Conservation (phyloP, 2,329 filamentous ascomycete species). For the Knufia fluminis region DNA sequence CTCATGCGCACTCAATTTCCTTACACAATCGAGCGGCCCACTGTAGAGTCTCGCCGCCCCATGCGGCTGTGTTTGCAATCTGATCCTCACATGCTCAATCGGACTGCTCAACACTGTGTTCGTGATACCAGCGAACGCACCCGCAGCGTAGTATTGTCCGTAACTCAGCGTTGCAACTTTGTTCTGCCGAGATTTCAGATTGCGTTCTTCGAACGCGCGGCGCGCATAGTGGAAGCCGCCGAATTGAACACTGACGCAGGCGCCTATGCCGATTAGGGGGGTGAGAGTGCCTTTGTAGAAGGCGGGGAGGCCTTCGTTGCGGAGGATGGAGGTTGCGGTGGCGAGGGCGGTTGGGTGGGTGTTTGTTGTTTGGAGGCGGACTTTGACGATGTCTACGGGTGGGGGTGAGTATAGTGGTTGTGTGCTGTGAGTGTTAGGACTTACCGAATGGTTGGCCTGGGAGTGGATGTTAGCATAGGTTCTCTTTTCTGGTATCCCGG, state of each 20-base stretch:
- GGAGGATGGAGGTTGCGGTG: slow-evolving; percentile 74
- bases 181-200: slow-evolving; percentile 33
- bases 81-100: slow-evolving; percentile 94
- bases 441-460: slow-evolving; percentile 58
- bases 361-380: slow-evolving; percentile 81
- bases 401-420: slow-evolving; percentile 15
- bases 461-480: slow-evolving; percentile 1
- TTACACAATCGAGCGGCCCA: slow-evolving; percentile 83
- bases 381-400: slow-evolving; percentile 86
- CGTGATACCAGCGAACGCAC: slow-evolving; percentile 83
- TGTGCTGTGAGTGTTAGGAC: slow-evolving; percentile 24
- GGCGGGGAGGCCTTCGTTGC: slow-evolving; percentile 75
- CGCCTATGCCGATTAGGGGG: slow-evolving; percentile 87
- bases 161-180: slow-evolving; percentile 62
- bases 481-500: slow-evolving; percentile 9
- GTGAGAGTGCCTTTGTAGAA: slow-evolving; percentile 99
- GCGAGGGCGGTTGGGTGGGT: slow-evolving; percentile 72
- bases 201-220: slow-evolving; percentile 71
- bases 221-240: slow-evolving; percentile 91
- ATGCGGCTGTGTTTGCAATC: slow-evolving; percentile 92
- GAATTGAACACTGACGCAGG: slow-evolving; percentile 96
- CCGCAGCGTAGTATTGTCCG: slow-evolving; percentile 77
- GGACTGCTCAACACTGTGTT: slow-evolving; percentile 83
- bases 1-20: slow-evolving; percentile 63
- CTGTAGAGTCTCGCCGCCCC: slow-evolving; percentile 62